Evolutionary conservation across 202 grass and related monocot genomes (phyloP), one percentile per base, ranked within the genome.

Genomic region (Schoenoplectus tabernaemontani): DNA sequence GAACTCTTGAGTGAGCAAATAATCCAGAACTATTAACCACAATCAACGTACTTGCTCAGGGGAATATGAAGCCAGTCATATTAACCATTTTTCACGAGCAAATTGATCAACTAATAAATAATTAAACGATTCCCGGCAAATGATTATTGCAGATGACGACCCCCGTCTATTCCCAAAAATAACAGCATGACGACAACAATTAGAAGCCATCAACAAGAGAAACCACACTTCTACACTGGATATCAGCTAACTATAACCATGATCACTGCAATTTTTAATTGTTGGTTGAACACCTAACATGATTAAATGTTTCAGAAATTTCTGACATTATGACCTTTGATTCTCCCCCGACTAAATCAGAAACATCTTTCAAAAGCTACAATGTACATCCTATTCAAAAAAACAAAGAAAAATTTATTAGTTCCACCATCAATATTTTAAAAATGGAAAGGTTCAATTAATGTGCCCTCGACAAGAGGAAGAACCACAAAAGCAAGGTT

Each of bases 381-480:
- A 80, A 80, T 80, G 20, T 80, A 64, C 78, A 80, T 41, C 60
- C 78, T 80, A 56, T 47, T 23, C 42, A 7, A 65, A 80, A 33
- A 44, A 51, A 15, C 48, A n/a, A n/a, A n/a, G n/a, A n/a, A 2
- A 46, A 80, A 17, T 63, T 63, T 48, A 65, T 63, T 63, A 51
- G 38, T 63, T 80, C 30, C 30, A 3, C 53, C 58, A 51, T 51
- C 43, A 73, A 73, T 73, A 60, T 23, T 41, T 23, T 24, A 78
- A 79, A 38, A 62, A 79, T 61, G 39, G 24, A 80, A 54, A 20
- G 70, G 26, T 42, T 96, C 82, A 99, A 81, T 85, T 91, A 70
- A 93, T 50, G 64, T 80, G 96, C 7, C 90, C 90, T 89, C 96
- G 81, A 63, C 96, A 99, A 87, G 84, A 89, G 12, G 54, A 69